Percentiles rank a stretch among this genome's conserved stretches.
These are phyloP conservation scores for Azolla pinnata DNA, from an alignment of 75 land plant genomes.

Conservation along the genomic window DNA sequence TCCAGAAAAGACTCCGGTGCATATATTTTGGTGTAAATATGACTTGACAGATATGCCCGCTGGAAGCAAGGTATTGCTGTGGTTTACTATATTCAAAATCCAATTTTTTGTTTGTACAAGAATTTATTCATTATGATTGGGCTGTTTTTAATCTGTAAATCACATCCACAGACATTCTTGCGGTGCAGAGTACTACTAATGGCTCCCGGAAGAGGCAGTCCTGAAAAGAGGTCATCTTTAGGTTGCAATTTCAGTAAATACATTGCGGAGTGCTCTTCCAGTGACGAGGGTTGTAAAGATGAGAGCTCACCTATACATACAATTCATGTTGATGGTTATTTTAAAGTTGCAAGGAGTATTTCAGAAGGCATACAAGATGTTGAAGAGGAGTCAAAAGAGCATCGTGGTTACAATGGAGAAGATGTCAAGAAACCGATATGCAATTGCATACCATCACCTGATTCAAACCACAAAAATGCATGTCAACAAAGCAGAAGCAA, in stretches of 20 bases:
- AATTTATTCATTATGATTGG: not conserved
- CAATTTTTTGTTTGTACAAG: not conserved
- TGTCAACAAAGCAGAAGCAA: not conserved
- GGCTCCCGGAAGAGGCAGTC: not conserved
- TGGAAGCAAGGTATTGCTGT: slow-evolving; percentile 68
- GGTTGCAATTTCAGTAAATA: not conserved
- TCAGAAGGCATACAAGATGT: too few species aligned
- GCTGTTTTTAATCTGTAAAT: too few species aligned
- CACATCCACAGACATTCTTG: not conserved
- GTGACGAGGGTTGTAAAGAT: too few species aligned
- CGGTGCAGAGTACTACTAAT: not conserved
- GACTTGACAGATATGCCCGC: slow-evolving; percentile 92
- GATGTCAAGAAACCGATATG: not conserved
- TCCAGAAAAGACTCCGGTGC: slow-evolving; percentile 89
- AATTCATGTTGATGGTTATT: too few species aligned
- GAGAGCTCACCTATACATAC: too few species aligned
- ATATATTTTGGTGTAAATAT: slow-evolving; percentile 84
- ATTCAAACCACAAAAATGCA: not conserved
- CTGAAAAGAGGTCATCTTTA: not conserved
- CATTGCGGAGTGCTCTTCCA: not conserved
- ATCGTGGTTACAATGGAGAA: too few species aligned
- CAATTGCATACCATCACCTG: not conserved
- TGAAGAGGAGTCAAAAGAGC: too few species aligned
- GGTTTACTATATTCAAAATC: not conserved
- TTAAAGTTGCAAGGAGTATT: too few species aligned